Base-by-base conservation (phyloP, 768 basidiomycete species). In the Pleurotus sapidus region DNA sequence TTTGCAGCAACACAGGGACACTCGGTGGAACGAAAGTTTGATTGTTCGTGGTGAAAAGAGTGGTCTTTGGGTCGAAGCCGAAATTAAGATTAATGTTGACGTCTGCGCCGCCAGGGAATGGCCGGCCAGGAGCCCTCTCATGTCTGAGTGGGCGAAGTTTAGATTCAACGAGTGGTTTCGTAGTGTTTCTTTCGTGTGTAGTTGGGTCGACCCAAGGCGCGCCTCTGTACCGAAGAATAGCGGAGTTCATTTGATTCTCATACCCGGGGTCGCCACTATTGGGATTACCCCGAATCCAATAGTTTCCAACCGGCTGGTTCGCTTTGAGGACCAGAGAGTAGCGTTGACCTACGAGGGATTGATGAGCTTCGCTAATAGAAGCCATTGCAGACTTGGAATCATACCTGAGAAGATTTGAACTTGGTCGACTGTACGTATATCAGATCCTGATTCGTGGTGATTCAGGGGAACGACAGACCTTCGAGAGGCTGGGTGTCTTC, bases 1-100 rank as follows among this genome's bases (percentile, higher is more conserved):
- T 66, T 50, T 83, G 81, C 49, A 83, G 60, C 5, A 83, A 63
- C 1, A 81, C 78, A 2, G 81, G 81, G 1, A 67, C 64, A 8
- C 66, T 62, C 0, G 77, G 77, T 2, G 71, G 65, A 6, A 40
- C 24, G 55, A 66, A 74, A 2, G 62, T 46, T 25, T 45, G 64
- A n/a, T 68, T 69, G 53, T 71, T 72, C 42, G 78, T 60, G 6
- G 59, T 57, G 64, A 73, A 78, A 27, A 48, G 14, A 6, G 57
- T 42, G 3, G 45, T 40, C 25, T 54, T 42, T 9, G 61, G 34
- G 24, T 62, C 17, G 12, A 27, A 23, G 23, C 11, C 8, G 6
- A 49, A 17, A 20, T 20, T 34, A 17, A 56, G 25, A 47, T 15
- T 27, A 46, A 47, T 46, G 17, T 46, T 56, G 15, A 56, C 45